Percentiles rank a stretch among this genome's conserved stretches.
These are phyloP conservation scores for Tylopilus sp. DNA, from an alignment of 1,284 basidiomycete genomes.

Conservation along the genomic window DNA sequence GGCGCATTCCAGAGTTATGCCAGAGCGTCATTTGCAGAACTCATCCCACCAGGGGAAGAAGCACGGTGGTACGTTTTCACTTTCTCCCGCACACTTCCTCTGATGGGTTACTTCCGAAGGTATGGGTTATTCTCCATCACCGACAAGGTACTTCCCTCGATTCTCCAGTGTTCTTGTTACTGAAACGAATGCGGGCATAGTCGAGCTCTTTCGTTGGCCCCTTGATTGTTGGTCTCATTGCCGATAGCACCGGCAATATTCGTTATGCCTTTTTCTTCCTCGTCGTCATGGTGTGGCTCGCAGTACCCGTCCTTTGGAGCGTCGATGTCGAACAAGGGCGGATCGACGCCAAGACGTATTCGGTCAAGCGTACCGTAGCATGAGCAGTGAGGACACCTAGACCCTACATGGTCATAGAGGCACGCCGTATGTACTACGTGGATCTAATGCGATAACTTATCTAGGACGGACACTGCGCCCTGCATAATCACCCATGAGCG, in stretches of 20 bases:
- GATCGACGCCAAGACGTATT: slow-evolving; percentile 71
- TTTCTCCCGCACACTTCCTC: not conserved
- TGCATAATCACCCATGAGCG: no score
- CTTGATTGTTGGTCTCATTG: slow-evolving; percentile 85
- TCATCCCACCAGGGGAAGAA: slow-evolving; percentile 84
- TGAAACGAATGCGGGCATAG: slow-evolving; percentile 46
- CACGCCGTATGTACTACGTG: not conserved
- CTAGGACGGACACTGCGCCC: no score
- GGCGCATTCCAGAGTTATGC: slow-evolving; percentile 88
- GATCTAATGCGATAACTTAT: no score
- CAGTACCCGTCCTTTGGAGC: slow-evolving; percentile 78
- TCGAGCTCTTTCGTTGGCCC: slow-evolving; percentile 93
- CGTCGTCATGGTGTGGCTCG: slow-evolving; percentile 80
- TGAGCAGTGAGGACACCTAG: not conserved
- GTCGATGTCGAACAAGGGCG: slow-evolving; percentile 79
- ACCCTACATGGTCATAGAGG: not conserved
- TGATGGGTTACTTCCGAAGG: slow-evolving; percentile 35
- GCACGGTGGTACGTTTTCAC: slow-evolving; percentile 71
- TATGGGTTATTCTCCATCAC: slow-evolving; percentile 90
- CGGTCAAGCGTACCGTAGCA: slow-evolving; percentile 6
- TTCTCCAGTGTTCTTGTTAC: not conserved
- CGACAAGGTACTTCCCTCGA: slow-evolving; percentile 70
- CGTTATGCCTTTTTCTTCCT: slow-evolving; percentile 92
- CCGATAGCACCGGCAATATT: slow-evolving; percentile 90
- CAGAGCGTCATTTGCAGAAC: slow-evolving; percentile 80